Percentiles rank a stretch among this genome's conserved stretches.
phyloP scores from a whole-genome alignment of 2,329 filamentous ascomycete genomes.

The Phyllosticta ampelicida region DNA sequence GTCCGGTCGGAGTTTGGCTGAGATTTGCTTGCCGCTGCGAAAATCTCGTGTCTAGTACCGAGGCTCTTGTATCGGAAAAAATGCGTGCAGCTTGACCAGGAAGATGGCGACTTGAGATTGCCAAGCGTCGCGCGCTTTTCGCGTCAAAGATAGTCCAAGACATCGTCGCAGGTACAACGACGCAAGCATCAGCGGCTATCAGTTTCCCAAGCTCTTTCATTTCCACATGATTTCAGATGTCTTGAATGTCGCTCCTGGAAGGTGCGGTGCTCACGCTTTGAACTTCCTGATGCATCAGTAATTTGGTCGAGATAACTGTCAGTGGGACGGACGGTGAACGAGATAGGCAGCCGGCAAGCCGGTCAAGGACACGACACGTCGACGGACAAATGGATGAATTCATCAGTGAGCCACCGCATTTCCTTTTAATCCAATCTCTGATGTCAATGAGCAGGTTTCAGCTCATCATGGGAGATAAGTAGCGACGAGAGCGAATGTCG shows the following conservation, averaged over 20 bases:
- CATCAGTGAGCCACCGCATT: background rate
- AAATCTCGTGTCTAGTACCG: background rate
- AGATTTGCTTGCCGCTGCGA: background rate
- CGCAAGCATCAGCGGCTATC: background rate
- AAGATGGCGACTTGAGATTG: background rate
- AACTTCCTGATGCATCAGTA: background rate
- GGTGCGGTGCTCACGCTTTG: background rate
- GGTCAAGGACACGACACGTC: background rate
- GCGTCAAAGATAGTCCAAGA: background rate
- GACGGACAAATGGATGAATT: background rate
- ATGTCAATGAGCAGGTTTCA: background rate
- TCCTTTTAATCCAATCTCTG: background rate
- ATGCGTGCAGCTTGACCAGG: background rate
- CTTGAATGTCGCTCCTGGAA: background rate
- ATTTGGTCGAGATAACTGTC: background rate
- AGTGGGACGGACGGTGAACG: background rate
- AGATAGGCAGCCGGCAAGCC: background rate
- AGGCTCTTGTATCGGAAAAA: background rate
- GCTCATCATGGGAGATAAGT: background rate
- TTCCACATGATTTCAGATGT: background rate
- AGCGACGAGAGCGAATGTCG: background rate
- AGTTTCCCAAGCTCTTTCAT: background rate
- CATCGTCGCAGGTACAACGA: background rate
- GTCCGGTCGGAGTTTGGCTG: background rate
- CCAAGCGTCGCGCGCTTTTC: background rate